A percentile compares a stretch with the other conserved stretches of the same genome.
Evolutionary conservation across 2,329 filamentous ascomycete genomes (phyloP).

Genomic region (Pseudocercospora pini-densiflorae): DNA sequence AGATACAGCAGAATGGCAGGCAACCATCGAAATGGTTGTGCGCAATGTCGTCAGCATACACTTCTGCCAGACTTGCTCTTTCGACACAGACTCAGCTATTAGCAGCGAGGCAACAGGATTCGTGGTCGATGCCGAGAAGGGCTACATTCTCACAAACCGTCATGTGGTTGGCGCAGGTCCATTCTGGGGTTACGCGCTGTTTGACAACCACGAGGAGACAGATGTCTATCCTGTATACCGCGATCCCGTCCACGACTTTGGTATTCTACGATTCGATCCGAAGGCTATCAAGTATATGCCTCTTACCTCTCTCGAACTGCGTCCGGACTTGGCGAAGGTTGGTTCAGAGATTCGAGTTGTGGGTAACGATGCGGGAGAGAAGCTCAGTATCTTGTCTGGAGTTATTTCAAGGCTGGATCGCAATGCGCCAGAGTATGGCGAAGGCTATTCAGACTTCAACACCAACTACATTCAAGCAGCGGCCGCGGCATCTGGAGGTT

Average conservation of each 20-base stretch:
- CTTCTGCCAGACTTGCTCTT: constrained; percentile 97
- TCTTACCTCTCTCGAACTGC: constrained; percentile 75
- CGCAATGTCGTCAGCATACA: constrained; percentile 97
- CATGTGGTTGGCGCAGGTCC: constrained; percentile 95
- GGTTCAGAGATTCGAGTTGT: constrained; percentile 96
- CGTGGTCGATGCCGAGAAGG: constrained; percentile 91
- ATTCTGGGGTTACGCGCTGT: constrained; percentile 98
- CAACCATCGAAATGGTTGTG: constrained; percentile 91
- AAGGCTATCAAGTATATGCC: constrained; percentile 98
- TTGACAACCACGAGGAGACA: constrained; percentile 96
- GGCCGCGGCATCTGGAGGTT: constrained; percentile 93
- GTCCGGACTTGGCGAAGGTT: constrained; percentile 84
- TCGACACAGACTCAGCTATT: constrained; percentile 94
- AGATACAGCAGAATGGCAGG: constrained; percentile 89
- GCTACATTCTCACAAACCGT: constrained; percentile 64
- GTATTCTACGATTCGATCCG: constrained; percentile 94
- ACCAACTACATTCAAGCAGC: constrained; percentile 97
- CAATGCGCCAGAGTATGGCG: constrained; percentile 96
- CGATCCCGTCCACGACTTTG: constrained; percentile 98
- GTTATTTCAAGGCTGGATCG: constrained; percentile 95
- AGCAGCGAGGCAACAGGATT: constrained; percentile 97
- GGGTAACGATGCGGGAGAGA: constrained; percentile 97
- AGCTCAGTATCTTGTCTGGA: constrained; percentile 95
- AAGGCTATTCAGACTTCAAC: constrained; percentile 98
- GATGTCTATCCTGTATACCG: constrained; percentile 97